A percentile compares a stretch with the other conserved stretches of the same genome.
Conservation (phyloP, 352 stramenopile genomes). For the Globisporangium abappressorium region DNA sequence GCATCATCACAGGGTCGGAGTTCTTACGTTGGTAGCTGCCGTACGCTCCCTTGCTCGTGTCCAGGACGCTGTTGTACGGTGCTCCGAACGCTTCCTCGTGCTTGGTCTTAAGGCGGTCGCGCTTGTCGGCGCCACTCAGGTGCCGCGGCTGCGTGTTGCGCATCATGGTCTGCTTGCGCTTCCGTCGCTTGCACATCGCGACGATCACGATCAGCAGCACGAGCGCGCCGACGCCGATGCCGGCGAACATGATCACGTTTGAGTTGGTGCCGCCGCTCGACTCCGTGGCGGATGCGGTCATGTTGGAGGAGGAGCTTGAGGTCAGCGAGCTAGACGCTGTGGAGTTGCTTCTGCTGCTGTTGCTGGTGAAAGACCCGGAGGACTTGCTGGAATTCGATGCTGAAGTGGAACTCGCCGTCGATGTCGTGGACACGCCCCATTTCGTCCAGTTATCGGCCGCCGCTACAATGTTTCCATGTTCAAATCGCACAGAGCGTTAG, state of each 20-base stretch:
- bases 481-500: slow-evolving; percentile 7
- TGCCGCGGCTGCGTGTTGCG: slow-evolving; percentile 15
- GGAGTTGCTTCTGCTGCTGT: slow-evolving; percentile 12
- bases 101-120: slow-evolving; percentile 38
- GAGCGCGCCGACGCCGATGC: slow-evolving; percentile 51
- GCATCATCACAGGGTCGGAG: slow-evolving; percentile 38
- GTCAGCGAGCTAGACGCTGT: slow-evolving; percentile 10
- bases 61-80: slow-evolving; percentile 52
- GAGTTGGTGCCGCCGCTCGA: slow-evolving; percentile 11
- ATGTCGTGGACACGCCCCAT: slow-evolving; percentile 10
- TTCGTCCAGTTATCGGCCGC: slow-evolving; percentile 15
- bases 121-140: slow-evolving; percentile 28
- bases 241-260: slow-evolving; percentile 42
- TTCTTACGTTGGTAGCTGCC: slow-evolving; percentile 35
- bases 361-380: slow-evolving; percentile 12
- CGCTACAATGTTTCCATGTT: slow-evolving; percentile 21
- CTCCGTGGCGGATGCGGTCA: not conserved
- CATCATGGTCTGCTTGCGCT: slow-evolving; percentile 18
- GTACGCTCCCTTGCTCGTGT: slow-evolving; percentile 45
- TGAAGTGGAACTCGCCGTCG: not conserved
- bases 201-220: slow-evolving; percentile 49
- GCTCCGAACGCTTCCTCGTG: slow-evolving; percentile 28
- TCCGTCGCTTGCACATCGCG: slow-evolving; percentile 42
- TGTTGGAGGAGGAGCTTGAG: not conserved
- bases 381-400: slow-evolving; percentile 12